Percentiles rank a stretch among this genome's conserved stretches.
phyloP scores from a whole-genome alignment of 1,284 basidiomycete species.

The Lentinula novae-zelandiae region DNA sequence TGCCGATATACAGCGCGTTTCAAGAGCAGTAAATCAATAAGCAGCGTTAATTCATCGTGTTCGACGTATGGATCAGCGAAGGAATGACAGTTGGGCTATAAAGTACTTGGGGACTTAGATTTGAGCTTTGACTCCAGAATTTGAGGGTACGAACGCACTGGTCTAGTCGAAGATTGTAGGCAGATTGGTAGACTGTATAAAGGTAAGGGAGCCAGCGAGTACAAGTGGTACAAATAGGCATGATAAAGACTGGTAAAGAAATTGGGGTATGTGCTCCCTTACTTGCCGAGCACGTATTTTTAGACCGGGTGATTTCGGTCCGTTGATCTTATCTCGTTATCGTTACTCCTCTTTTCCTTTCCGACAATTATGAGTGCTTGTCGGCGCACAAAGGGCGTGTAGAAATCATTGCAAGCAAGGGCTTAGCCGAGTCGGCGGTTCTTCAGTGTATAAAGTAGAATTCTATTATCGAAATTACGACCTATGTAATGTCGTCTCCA shows the following conservation, averaged over 20 bases:
- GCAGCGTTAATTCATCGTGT: constrained; percentile 73
- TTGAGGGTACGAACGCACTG: constrained; percentile 52
- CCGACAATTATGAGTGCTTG: too few species aligned
- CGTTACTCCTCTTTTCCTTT: too few species aligned
- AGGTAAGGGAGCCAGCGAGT: constrained; percentile 64
- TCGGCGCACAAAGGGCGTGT: too few species aligned
- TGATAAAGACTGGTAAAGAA: constrained; percentile 23
- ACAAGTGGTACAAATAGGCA: constrained; percentile 85
- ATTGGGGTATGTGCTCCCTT: too few species aligned
- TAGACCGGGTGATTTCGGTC: too few species aligned
- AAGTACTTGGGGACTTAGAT: constrained; percentile 4
- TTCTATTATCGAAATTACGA: too few species aligned
- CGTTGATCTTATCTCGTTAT: too few species aligned
- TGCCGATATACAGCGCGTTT: constrained; percentile 88
- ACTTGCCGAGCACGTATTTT: too few species aligned
- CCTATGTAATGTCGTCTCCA: background rate
- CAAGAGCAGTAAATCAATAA: constrained; percentile 83
- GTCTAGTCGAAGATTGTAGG: constrained; percentile 77
- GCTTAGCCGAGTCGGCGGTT: too few species aligned
- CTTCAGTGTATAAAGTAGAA: too few species aligned
- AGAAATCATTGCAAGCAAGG: too few species aligned
- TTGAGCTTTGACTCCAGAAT: background rate
- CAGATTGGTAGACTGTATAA: constrained; percentile 85
- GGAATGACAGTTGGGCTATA: constrained; percentile 55
- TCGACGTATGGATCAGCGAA: constrained; percentile 92